Conservation (phyloP, 441 rosid genomes). For the Breynia disticha region DNA sequence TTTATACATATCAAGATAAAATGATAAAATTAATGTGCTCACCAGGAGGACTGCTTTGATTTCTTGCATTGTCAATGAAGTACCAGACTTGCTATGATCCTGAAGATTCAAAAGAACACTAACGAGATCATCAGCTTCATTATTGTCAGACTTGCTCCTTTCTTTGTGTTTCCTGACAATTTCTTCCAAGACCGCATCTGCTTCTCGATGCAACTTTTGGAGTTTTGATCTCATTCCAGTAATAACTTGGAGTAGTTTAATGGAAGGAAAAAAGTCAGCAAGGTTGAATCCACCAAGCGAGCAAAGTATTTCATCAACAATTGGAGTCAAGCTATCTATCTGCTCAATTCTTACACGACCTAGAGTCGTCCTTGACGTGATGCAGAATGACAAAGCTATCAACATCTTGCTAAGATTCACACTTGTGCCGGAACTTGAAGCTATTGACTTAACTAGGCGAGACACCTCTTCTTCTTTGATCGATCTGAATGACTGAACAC, state of each 20-base stretch:
- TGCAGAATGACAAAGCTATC: not conserved
- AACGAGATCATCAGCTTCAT: constrained; percentile 7
- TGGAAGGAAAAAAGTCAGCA: constrained; percentile 21
- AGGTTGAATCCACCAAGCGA: constrained; percentile 11
- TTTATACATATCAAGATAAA: not conserved
- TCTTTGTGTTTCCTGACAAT: constrained; percentile 14
- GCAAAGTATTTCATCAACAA: not conserved
- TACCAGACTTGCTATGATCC: constrained; percentile 1
- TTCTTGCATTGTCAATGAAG: constrained; percentile 2
- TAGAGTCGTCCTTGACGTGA: constrained; percentile 15
- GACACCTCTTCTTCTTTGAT: constrained; percentile 10
- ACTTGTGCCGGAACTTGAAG: not conserved
- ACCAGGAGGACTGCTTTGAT: constrained; percentile 12
- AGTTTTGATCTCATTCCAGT: constrained; percentile 12
- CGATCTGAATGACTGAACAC: constrained; percentile 9
- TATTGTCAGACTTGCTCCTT: not conserved
- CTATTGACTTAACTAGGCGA: constrained; percentile 6
- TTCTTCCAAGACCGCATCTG: constrained; percentile 9
- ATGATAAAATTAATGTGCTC: not conserved
- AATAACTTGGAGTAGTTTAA: constrained; percentile 5
- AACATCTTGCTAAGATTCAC: constrained; percentile 3
- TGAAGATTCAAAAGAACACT: constrained; percentile 10
- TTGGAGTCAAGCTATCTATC: constrained; percentile 7
- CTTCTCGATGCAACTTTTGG: constrained; percentile 4
- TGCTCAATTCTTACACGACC: constrained; percentile 7